Base-by-base conservation (phyloP, 805 yeast species). In the Ogataea corticis region DNA sequence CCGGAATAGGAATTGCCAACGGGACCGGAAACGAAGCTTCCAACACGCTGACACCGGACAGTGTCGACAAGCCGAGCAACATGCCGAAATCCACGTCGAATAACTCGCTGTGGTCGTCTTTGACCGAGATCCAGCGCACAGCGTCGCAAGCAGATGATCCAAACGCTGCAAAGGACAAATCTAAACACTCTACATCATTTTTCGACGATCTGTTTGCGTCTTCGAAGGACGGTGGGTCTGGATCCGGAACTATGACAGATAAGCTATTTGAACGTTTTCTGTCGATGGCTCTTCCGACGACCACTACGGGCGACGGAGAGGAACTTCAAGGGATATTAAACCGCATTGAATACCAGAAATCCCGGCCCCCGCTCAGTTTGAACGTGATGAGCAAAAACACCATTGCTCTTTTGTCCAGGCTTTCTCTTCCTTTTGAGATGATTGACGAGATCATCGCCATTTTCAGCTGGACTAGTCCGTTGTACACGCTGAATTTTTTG, bases 231-330 rank as follows among this genome's bases (percentile, higher is more conserved):
- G 25, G 30, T 16, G 33, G 38, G 4, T 9, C 45, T n/a, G 41
- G 42, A 12, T 30, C 53, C 3, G 35, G 51, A 2, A 40, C 56
- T 11, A 58, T 85, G 58, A 73, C 87, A 0, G 96, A 88, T 54
- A 83, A 82, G 44, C 64, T 88, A 44, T 76, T 88, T 52, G 96
- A 89, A 56, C 77, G 82, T 57, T 68, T 87, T 40, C 66, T 88
- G 7, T 70, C 81, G 17, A 79, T 87, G 82, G 85, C 90, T 1
- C 69, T 87, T 19, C 94, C 95, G 0, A 74, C 86, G 0, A 68
- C 79, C 0, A 71, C 79, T 2, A 75, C 76, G 16, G 72, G 72
- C 17, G 72, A 72, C 15, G 68, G 64, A 14, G 58, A 61, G 29
- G 63, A 65, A 38, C 41, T 61, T 18, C 54, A 56, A 6, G 54